Evolutionary conservation across 1,284 basidiomycete genomes (phyloP).

Genomic region (Paramarasmius palmivorus): DNA sequence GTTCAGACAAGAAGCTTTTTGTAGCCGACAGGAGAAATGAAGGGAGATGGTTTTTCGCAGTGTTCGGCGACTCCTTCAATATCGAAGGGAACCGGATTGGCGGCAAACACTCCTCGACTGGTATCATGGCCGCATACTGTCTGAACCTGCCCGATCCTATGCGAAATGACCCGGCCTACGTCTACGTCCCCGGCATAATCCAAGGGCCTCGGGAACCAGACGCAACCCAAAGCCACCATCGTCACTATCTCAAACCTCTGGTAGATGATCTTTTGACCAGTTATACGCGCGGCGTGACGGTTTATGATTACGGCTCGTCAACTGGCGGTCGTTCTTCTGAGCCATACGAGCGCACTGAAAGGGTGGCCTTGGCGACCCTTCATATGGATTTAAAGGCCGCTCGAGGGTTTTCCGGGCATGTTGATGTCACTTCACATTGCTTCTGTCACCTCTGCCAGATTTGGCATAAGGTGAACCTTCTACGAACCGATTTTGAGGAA

Average conservation of each 20-base stretch:
- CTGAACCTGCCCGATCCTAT: not conserved
- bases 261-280: not conserved
- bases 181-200: not conserved
- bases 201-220: not conserved
- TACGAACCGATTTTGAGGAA: not conserved
- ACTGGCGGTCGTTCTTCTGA: not conserved
- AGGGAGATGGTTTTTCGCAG: not conserved
- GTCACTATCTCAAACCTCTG: not conserved
- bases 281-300: not conserved
- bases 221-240: not conserved
- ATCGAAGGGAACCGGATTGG: not conserved
- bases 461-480: not conserved
- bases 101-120: not conserved
- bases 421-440: not conserved
- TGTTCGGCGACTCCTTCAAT: not conserved
- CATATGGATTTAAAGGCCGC: not conserved
- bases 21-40: not conserved
- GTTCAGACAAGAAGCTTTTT: not conserved
- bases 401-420: not conserved
- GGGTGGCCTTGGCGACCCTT: not conserved
- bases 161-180: not conserved
- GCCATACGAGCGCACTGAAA: not conserved
- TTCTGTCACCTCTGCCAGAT: not conserved
- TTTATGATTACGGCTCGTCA: slow-evolving; percentile 3
- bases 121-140: not conserved